Evolutionary conservation across 805 yeast genomes (phyloP).

Genomic region (Tetrapisispora fleetii): DNA sequence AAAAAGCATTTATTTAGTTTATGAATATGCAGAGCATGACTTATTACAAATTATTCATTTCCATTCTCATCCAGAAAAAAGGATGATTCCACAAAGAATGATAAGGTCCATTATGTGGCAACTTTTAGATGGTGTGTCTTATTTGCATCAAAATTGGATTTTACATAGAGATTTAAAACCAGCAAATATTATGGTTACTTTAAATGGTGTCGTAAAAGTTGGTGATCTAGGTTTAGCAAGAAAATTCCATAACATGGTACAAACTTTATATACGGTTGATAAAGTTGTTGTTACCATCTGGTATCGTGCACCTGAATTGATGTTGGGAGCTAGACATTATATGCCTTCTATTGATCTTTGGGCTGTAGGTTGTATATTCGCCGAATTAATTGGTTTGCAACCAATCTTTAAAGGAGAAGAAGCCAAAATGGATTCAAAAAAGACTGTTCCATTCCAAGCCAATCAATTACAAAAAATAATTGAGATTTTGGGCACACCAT

Average conservation of each 20-base stretch:
- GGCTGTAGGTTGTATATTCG: slow-evolving; percentile 94
- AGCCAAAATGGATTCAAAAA: slow-evolving; percentile 88
- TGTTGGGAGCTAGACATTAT: slow-evolving; percentile 86
- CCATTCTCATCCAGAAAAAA: slow-evolving; percentile 82
- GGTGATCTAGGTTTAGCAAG: slow-evolving; percentile 93
- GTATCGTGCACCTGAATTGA: slow-evolving; percentile 89
- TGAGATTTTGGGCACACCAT: slow-evolving; percentile 91
- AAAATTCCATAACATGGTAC: slow-evolving; percentile 76
- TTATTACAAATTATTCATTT: slow-evolving; percentile 85
- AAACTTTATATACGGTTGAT: slow-evolving; percentile 81
- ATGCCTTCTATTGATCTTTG: slow-evolving; percentile 88
- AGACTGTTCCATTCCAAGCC: slow-evolving; percentile 86
- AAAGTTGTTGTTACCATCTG: slow-evolving; percentile 95
- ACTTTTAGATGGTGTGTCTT: slow-evolving; percentile 82
- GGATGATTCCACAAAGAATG: slow-evolving; percentile 67
- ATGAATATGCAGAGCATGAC: slow-evolving; percentile 95
- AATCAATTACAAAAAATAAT: slow-evolving; percentile 85
- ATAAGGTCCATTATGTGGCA: slow-evolving; percentile 87
- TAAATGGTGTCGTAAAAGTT: slow-evolving; percentile 82
- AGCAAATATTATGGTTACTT: slow-evolving; percentile 93
- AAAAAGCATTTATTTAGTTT: slow-evolving; percentile 87
- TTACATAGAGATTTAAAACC: slow-evolving; percentile 94
- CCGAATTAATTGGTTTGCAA: slow-evolving; percentile 76
- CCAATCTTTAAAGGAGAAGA: slow-evolving; percentile 98
- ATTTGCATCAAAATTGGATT: slow-evolving; percentile 91